Base-by-base conservation (phyloP, 768 basidiomycete genomes). In the Boletus fagicola region DNA sequence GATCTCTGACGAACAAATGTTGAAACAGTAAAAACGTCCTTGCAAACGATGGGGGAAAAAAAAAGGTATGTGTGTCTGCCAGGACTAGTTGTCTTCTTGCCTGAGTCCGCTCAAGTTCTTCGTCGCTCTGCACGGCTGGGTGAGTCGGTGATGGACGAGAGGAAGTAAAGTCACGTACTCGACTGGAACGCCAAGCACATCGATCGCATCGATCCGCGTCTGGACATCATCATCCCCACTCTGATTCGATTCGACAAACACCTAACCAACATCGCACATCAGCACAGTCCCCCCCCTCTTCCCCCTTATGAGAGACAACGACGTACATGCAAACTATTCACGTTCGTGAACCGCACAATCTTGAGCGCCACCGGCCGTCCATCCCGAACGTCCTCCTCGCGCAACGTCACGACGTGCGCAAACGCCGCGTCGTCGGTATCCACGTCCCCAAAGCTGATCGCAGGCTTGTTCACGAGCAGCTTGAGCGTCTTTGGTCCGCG, bases 161-260 rank as follows among this genome's bases (percentile, higher is more conserved):
- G 8, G 24, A 43, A 39, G 33, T 10, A 38, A 33, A 42, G 24
- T 0, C 18, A 77, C 84, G 53, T 62, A 88, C 86, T 81, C 81
- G 18, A 80, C 75, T 7, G 83, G 75, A 16, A 78, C 64, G 12
- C 90, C 89, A 22, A 85, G 74, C 13, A 90, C 67, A 64, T 91
- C 88, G 46, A 91, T 72, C 28, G 72, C 78, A 64, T 90, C 85
- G 58, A 91, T 84, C 20, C 85, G 76, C 5, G 88, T 88, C 64
- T 49, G 57, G 9, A 53, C 45, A 15, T 80, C 76, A 6, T 90
- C 86, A 38, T 78, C 80, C 36, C 64, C 81, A 0, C 80, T 85
- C 56, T 88, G 84, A 60, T 89, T 89, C 7, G 83, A 82, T 36
- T 73, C 77, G 40, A 91, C 81, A 63, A 91, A 90, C 40, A 91